These are phyloP conservation scores for Brassica carinata DNA, from an alignment of 345 rosid species.

Conservation along the genomic window DNA sequence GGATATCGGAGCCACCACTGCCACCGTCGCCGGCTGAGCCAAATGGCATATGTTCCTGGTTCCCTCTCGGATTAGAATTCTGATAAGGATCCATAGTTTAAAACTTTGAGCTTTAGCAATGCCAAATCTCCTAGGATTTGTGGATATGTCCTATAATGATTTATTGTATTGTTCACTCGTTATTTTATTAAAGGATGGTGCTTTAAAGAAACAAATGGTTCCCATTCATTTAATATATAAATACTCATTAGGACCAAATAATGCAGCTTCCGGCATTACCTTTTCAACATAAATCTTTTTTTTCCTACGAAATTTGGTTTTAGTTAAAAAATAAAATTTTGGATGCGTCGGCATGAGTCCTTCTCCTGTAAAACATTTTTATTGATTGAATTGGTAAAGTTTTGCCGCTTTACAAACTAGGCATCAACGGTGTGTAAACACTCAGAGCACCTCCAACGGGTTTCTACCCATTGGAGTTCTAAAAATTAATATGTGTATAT, in stretches of 20 bases:
- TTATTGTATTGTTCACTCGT: conserved; percentile 2
- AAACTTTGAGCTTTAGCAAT: conserved; percentile 27
- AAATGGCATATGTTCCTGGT: conserved; percentile 27
- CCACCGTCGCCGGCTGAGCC: conserved; percentile 24
- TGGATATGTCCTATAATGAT: conserved; percentile 19
- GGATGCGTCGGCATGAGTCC: conserved; percentile 4
- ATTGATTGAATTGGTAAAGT: neutral
- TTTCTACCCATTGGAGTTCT: too few relatives aligned
- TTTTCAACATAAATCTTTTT: neutral
- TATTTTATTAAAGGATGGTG: conserved; percentile 21
- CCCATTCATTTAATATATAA: conserved; percentile 22
- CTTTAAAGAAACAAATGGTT: conserved; percentile 39
- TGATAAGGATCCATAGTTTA: conserved; percentile 36
- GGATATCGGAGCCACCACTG: conserved; percentile 25
- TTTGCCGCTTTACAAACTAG: neutral
- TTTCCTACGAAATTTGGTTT: neutral
- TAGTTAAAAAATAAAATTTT: neutral
- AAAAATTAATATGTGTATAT: too few relatives aligned
- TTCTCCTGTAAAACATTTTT: neutral
- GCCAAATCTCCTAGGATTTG: conserved; percentile 33
- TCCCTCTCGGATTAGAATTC: conserved; percentile 12
- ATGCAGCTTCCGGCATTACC: conserved; percentile 12
- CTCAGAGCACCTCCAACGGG: too few relatives aligned
- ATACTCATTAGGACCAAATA: conserved; percentile 32
- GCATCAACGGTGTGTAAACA: neutral